Evolutionary conservation across 306 rosid species (phyloP).

Genomic region (Datisca glomerata): DNA sequence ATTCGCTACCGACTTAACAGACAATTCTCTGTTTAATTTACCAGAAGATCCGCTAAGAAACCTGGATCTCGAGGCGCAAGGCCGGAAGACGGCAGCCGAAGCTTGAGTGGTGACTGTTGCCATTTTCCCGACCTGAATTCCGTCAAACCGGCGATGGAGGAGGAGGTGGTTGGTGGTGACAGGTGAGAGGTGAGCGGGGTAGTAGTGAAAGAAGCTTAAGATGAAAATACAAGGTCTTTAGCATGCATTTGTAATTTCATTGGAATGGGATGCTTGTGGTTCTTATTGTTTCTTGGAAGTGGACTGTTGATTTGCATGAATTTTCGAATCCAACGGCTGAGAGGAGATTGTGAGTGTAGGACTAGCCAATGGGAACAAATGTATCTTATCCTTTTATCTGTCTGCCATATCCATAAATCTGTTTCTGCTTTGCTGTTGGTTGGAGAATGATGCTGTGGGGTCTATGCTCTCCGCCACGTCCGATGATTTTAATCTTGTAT

Average conservation of each 20-base stretch:
- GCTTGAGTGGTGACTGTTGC: slow-evolving; percentile 90
- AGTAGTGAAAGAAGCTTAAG: slow-evolving; percentile 8
- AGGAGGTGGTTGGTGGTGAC: not conserved
- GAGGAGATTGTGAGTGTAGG: slow-evolving; percentile 9
- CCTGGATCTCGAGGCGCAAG: slow-evolving; percentile 43
- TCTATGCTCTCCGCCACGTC: slow-evolving; percentile 3
- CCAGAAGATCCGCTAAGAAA: slow-evolving; percentile 65
- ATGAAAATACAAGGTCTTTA: too few species aligned
- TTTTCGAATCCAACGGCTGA: slow-evolving; percentile 37
- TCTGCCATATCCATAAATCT: slow-evolving; percentile 39
- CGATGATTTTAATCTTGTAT: slow-evolving; percentile 1
- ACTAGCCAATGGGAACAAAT: slow-evolving; percentile 20
- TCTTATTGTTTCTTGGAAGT: slow-evolving; percentile 11
- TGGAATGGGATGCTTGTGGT: slow-evolving; percentile 42
- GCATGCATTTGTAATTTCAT: slow-evolving; percentile 34
- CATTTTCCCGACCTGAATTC: slow-evolving; percentile 31
- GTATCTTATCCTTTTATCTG: slow-evolving; percentile 82
- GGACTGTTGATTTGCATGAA: slow-evolving; percentile 33
- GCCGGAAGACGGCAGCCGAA: slow-evolving; percentile 78
- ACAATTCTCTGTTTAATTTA: slow-evolving; percentile 45
- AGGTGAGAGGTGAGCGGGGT: not conserved
- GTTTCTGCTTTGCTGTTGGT: slow-evolving; percentile 42
- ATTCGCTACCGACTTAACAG: slow-evolving; percentile 36
- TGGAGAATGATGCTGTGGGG: slow-evolving; percentile 40
- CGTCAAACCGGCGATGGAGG: not conserved